Percentiles rank a stretch among this genome's conserved stretches.
phyloP scores from a whole-genome alignment of 441 rosid species.

The Oxalis stricta region DNA sequence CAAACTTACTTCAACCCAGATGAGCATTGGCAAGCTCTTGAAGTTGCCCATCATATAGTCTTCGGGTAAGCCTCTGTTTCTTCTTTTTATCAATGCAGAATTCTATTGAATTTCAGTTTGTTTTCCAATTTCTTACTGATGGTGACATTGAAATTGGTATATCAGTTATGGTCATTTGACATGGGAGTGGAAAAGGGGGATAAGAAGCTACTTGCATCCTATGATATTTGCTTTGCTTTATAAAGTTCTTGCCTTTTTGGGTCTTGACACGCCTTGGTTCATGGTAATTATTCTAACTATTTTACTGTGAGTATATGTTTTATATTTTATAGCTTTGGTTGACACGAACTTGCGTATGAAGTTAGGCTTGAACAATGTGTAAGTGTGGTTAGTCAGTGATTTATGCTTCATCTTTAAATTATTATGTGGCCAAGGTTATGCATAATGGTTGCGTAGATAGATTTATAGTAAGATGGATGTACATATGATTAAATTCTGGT shows the following conservation, averaged over 20 bases:
- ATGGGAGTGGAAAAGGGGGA: conserved; percentile 80
- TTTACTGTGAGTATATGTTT: no score
- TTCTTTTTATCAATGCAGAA: not conserved
- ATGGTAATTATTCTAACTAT: conserved; percentile 40
- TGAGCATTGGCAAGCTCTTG: conserved; percentile 90
- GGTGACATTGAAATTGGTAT: no score
- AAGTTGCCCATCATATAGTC: conserved; percentile 61
- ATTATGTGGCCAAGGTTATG: no score
- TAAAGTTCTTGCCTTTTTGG: conserved; percentile 43
- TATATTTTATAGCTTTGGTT: no score
- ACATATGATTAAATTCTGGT: no score
- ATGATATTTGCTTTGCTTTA: conserved; percentile 50
- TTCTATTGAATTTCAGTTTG: not conserved
- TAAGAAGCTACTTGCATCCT: conserved; percentile 79
- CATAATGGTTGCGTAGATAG: no score
- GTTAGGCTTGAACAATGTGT: no score
- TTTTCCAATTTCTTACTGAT: no score
- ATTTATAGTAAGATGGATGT: no score
- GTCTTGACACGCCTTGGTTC: conserved; percentile 63
- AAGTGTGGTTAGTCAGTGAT: no score
- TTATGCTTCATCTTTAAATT: no score
- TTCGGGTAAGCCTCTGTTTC: conserved; percentile 40
- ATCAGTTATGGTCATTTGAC: conserved; percentile 84
- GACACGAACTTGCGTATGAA: no score
- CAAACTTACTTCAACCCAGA: conserved; percentile 85